phyloP scores from a whole-genome alignment of 371 early-diverging fungal genomes.

The Cokeromyces recurvatus region DNA sequence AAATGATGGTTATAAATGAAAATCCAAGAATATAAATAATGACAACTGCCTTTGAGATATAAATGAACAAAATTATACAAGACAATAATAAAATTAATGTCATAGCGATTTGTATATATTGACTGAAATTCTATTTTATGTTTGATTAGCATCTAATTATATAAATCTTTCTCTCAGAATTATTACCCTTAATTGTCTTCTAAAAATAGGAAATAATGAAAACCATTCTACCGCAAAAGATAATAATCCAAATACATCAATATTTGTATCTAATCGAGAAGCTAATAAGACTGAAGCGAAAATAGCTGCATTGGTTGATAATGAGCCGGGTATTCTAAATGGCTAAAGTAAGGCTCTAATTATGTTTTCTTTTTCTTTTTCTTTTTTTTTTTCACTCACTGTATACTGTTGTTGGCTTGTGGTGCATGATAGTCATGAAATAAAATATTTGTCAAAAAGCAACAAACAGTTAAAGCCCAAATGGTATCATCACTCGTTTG shows the following conservation, averaged over 20 bases:
- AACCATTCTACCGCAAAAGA: conserved; percentile 89
- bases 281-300: conserved; percentile 94
- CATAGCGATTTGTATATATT: conserved; percentile 53
- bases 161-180: conserved; percentile 1
- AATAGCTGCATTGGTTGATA: conserved; percentile 93
- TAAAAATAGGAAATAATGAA: conserved; percentile 88
- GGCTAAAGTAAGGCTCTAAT: background rate
- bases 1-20: conserved; percentile 77
- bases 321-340: conserved; percentile 81
- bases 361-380: background rate
- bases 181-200: conserved; percentile 45
- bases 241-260: conserved; percentile 87
- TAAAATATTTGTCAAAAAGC: conserved; percentile 80
- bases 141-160: no score
- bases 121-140: conserved; percentile 46
- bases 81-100: conserved; percentile 58
- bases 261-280: conserved; percentile 75
- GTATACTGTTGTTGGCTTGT: conserved; percentile 37
- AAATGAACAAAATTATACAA: conserved; percentile 57
- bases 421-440: conserved; percentile 84
- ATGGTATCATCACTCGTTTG: conserved; percentile 91
- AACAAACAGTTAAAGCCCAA: conserved; percentile 83
- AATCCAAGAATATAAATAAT: conserved; percentile 64
- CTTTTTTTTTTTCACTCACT: conserved; percentile 27
- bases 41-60: conserved; percentile 68